Evolutionary conservation across 169 alveolate species (phyloP).

Genomic region (Cystoisospora suis): DNA sequence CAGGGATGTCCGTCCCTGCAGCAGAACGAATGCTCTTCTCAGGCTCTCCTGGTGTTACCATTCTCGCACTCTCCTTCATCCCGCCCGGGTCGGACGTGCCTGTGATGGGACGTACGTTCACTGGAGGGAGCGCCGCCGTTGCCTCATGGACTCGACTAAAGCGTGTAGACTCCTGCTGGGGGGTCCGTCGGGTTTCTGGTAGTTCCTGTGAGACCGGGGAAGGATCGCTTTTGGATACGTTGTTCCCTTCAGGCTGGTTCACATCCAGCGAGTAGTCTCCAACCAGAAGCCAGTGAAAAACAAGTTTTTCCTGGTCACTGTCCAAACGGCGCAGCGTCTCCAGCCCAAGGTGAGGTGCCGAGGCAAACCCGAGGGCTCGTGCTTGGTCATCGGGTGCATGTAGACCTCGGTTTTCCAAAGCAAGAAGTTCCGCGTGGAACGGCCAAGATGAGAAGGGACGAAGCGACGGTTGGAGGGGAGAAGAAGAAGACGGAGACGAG

Average conservation of each 20-base stretch:
- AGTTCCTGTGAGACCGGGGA: not conserved
- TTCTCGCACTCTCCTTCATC: not conserved
- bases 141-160: too few species aligned
- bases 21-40: conserved; percentile 17
- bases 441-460: not conserved
- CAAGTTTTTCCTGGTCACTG: not conserved
- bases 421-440: not conserved
- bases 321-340: not conserved
- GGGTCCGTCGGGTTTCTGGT: not conserved
- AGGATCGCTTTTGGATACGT: not conserved
- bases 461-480: not conserved
- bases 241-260: not conserved
- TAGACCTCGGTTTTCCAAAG: not conserved
- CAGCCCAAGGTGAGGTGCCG: conserved; percentile 24
- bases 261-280: not conserved
- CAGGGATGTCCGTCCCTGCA: conserved; percentile 33
- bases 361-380: not conserved
- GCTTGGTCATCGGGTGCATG: conserved; percentile 35
- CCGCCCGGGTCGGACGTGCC: not conserved
- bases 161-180: not conserved
- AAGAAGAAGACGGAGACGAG: not conserved
- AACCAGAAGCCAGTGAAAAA: conserved; percentile 11
- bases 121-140: not conserved
- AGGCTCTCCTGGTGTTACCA: not conserved
- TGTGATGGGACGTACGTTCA: too few species aligned